A percentile compares a stretch with the other conserved stretches of the same genome.
Evolutionary conservation across 2,329 filamentous ascomycete genomes (phyloP).

Genomic region (Septoria linicola): DNA sequence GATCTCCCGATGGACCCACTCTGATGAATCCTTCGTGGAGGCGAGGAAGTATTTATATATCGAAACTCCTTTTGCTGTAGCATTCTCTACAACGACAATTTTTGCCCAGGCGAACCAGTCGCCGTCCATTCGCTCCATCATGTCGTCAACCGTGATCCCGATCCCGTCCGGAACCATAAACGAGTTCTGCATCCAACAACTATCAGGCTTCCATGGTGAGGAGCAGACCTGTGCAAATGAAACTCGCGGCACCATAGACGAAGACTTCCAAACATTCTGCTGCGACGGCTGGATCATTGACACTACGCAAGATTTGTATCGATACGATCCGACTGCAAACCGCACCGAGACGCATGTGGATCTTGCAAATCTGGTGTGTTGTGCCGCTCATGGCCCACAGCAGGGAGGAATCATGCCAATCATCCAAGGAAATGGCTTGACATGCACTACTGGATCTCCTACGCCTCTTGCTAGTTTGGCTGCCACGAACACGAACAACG

Average conservation of each 20-base stretch:
- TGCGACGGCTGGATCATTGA: conserved; percentile 22
- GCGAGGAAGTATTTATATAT: conserved; percentile 2
- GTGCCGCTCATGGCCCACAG: conserved; percentile 14
- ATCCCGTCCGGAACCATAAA: conserved; percentile 20
- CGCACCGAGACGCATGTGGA: conserved; percentile 11
- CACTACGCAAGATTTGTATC: conserved; percentile 12
- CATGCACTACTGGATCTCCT: conserved; percentile 17
- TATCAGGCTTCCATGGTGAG: not conserved
- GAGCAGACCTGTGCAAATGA: conserved; percentile 17
- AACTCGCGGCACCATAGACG: conserved; percentile 9
- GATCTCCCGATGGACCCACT: too few species aligned
- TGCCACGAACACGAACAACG: conserved; percentile 27
- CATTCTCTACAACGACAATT: not conserved
- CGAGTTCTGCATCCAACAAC: conserved; percentile 20
- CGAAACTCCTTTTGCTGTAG: not conserved
- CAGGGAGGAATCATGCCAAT: conserved; percentile 16
- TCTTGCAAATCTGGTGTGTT: conserved; percentile 23
- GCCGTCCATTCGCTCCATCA: not conserved
- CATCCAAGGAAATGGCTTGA: not conserved
- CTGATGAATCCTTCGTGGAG: conserved; percentile 3
- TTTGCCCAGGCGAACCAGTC: not conserved
- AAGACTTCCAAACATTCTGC: conserved; percentile 21
- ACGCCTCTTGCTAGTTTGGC: conserved; percentile 27
- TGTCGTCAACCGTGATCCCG: conserved; percentile 17
- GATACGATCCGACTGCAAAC: conserved; percentile 1